Conservation (phyloP, 352 stramenopile genomes). For the Globisporangium cylindrosporum region DNA sequence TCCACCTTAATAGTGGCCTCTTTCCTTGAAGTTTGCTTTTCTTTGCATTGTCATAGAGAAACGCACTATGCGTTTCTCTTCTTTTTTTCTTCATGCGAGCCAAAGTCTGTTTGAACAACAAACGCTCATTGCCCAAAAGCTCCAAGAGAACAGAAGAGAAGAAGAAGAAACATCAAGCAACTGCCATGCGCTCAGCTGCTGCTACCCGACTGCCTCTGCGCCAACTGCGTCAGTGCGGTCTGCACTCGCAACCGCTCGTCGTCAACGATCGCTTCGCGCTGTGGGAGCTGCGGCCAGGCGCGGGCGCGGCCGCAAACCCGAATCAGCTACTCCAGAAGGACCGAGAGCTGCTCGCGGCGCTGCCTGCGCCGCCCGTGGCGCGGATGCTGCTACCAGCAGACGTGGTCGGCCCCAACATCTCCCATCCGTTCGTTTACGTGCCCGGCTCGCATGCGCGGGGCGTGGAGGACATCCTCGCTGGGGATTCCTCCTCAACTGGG, state of each 20-base stretch:
- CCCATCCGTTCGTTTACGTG: constrained; percentile 5
- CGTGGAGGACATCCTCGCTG: not conserved
- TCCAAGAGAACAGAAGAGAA: not conserved
- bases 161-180: not conserved
- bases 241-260: constrained; percentile 11
- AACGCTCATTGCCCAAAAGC: not conserved
- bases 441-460: not conserved
- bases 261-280: constrained; percentile 32
- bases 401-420: not conserved
- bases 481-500: not conserved
- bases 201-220: not conserved
- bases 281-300: constrained; percentile 28
- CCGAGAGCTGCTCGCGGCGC: constrained; percentile 18
- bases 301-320: not conserved
- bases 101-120: not conserved
- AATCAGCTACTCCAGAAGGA: constrained; percentile 22
- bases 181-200: not conserved
- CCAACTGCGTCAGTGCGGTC: not conserved
- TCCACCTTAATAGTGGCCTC: not conserved
- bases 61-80: not conserved
- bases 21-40: constrained; percentile 1
- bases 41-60: not conserved
- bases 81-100: not conserved
- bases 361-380: constrained; percentile 18
- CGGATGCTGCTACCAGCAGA: constrained; percentile 28